Percentiles rank a stretch among this genome's conserved stretches.
These are phyloP conservation scores for Colletotrichum lupini DNA, from an alignment of 2,329 filamentous ascomycete genomes.

Conservation along the genomic window DNA sequence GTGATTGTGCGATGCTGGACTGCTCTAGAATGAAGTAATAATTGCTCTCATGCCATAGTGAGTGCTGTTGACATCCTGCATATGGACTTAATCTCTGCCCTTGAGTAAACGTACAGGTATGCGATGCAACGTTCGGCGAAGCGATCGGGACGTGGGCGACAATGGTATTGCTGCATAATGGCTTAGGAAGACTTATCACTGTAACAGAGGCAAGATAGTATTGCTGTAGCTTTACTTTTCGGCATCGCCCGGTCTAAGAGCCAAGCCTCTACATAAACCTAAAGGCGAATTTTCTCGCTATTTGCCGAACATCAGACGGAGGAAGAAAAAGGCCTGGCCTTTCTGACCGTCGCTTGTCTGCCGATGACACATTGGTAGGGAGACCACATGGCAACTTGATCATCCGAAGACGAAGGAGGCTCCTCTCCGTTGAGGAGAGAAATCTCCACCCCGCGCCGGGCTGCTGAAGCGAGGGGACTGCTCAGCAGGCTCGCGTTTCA, in stretches of 20 bases:
- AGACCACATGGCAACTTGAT: constrained; percentile 14
- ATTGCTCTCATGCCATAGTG: not conserved
- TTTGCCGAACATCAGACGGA: constrained; percentile 32
- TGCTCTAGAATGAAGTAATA: not conserved
- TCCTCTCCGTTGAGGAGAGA: no score
- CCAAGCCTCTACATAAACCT: not conserved
- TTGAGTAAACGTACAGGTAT: not conserved
- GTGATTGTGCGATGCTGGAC: not conserved
- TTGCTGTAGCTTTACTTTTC: not conserved
- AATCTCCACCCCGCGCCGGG: not conserved
- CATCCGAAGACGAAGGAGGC: not conserved
- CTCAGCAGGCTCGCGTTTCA: constrained; percentile 23
- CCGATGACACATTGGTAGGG: constrained; percentile 1
- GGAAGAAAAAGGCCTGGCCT: not conserved
- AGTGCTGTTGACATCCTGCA: not conserved
- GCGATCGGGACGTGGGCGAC: not conserved
- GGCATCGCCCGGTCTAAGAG: not conserved
- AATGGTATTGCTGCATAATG: not conserved
- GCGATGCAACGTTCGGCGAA: constrained; percentile 4
- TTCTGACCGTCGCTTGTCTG: not conserved
- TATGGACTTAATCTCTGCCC: not conserved
- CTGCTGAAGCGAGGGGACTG: not conserved
- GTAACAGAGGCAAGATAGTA: not conserved
- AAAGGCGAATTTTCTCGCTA: not conserved
- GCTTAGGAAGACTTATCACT: not conserved